phyloP scores from a whole-genome alignment of 2,329 filamentous ascomycete genomes.

The Botrytis paeoniae region DNA sequence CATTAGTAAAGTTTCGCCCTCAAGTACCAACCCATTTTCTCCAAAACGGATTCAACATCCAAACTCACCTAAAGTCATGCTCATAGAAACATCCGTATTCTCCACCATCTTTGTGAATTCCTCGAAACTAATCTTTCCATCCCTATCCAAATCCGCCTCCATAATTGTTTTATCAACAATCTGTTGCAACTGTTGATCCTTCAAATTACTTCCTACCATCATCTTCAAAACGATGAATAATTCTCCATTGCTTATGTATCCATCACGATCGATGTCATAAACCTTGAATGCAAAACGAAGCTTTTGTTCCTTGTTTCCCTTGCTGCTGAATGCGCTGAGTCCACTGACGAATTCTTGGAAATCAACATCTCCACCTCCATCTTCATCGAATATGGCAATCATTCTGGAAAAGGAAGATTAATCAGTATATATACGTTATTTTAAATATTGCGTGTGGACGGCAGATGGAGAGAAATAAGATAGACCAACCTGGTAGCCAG shows the following conservation, averaged over 20 bases:
- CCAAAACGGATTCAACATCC: not conserved
- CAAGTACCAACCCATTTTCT: not conserved
- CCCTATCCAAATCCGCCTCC: slow-evolving; percentile 94
- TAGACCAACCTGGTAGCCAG: slow-evolving; percentile 75
- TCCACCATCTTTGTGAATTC: slow-evolving; percentile 99
- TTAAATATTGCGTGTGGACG: slow-evolving; percentile 1
- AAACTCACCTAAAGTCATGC: slow-evolving; percentile 66
- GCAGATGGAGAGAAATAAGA: not conserved
- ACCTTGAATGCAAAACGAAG: slow-evolving; percentile 97
- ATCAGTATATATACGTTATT: not conserved
- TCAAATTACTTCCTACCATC: slow-evolving; percentile 99
- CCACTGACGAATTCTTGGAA: slow-evolving; percentile 98
- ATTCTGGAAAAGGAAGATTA: slow-evolving; percentile 56
- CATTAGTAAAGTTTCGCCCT: slow-evolving; percentile 14
- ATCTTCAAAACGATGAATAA: slow-evolving; percentile 99
- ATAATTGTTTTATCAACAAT: slow-evolving; percentile 99
- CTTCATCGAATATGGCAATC: slow-evolving; percentile 99
- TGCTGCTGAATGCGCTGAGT: slow-evolving; percentile 91
- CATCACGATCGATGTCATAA: slow-evolving; percentile 98
- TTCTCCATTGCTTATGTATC: slow-evolving; percentile 98
- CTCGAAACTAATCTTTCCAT: slow-evolving; percentile 98
- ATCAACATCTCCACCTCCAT: slow-evolving; percentile 95
- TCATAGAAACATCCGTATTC: slow-evolving; percentile 78
- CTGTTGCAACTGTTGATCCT: slow-evolving; percentile 98
- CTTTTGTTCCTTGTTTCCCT: slow-evolving; percentile 99